A percentile compares a stretch with the other conserved stretches of the same genome.
phyloP scores from a whole-genome alignment of 1,284 basidiomycete genomes.

The Malassezia slooffiae region DNA sequence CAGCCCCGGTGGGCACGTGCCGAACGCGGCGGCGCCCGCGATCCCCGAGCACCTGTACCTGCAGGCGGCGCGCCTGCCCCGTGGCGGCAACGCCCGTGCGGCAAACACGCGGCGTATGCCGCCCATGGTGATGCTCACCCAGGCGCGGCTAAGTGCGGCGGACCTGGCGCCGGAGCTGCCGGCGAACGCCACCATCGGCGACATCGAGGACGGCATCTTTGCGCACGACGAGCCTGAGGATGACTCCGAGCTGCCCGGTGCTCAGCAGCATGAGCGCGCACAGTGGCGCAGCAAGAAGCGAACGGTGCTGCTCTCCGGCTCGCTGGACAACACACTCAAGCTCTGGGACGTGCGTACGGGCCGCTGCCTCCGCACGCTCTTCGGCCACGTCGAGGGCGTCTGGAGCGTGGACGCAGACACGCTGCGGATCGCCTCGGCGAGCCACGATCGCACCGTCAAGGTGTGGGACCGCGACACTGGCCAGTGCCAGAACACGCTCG shows the following conservation, averaged over 20 bases:
- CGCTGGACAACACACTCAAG: conserved; percentile 90
- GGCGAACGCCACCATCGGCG: conserved; percentile 35
- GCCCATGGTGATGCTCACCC: conserved; percentile 23
- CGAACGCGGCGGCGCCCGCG: conserved; percentile 3
- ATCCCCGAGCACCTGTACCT: conserved; percentile 18
- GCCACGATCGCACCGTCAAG: conserved; percentile 76
- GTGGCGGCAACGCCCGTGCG: background rate
- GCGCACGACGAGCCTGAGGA: conserved; percentile 5
- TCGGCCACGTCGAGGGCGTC: conserved; percentile 85
- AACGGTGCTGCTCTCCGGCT: conserved; percentile 72
- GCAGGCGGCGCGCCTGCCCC: background rate
- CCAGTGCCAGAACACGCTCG: conserved; percentile 74
- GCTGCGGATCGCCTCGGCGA: conserved; percentile 77
- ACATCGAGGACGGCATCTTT: conserved; percentile 28
- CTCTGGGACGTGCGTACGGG: conserved; percentile 89
- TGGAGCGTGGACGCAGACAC: conserved; percentile 91
- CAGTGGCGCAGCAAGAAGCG: conserved; percentile 11
- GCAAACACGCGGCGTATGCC: conserved; percentile 23
- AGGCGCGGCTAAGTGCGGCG: conserved; percentile 32
- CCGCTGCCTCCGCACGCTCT: conserved; percentile 68
- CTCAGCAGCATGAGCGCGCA: background rate
- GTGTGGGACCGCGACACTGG: conserved; percentile 90
- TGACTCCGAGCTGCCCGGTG: background rate
- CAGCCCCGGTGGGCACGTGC: conserved; percentile 5
- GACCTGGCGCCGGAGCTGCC: conserved; percentile 34